Percentiles rank a stretch among this genome's conserved stretches.
These are phyloP conservation scores for Astragalus glycyphyllos DNA, from an alignment of 306 rosid species.

Conservation along the genomic window DNA sequence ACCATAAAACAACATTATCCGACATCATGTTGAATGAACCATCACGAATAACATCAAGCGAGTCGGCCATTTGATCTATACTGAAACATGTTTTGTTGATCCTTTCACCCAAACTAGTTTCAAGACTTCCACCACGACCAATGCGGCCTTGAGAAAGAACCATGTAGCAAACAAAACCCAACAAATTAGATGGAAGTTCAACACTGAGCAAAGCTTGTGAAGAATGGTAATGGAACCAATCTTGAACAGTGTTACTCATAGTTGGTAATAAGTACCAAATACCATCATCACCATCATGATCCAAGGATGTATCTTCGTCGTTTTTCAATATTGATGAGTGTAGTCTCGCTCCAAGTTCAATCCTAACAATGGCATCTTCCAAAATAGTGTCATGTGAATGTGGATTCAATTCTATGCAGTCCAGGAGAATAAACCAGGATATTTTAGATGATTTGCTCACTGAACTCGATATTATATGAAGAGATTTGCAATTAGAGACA, in stretches of 20 bases:
- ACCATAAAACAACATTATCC: conserved; percentile 38
- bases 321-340: background rate
- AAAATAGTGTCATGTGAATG: background rate
- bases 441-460: background rate
- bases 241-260: background rate
- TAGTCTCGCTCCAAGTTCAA: background rate
- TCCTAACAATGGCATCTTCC: background rate
- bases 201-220: background rate
- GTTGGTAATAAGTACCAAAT: background rate
- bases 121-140: background rate
- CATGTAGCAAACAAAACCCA: background rate
- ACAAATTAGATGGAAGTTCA: background rate
- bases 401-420: background rate
- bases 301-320: background rate
- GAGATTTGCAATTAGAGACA: background rate
- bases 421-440: background rate
- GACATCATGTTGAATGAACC: background rate
- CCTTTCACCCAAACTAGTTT: background rate
- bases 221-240: background rate
- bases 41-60: background rate
- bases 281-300: no score
- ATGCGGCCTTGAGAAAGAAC: background rate
- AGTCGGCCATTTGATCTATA: background rate
- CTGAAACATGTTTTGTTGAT: background rate
- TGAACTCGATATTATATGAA: conserved; percentile 9